Base-by-base conservation (phyloP, 2,329 filamentous ascomycete genomes). In the Chaetoscypha palmicola region DNA sequence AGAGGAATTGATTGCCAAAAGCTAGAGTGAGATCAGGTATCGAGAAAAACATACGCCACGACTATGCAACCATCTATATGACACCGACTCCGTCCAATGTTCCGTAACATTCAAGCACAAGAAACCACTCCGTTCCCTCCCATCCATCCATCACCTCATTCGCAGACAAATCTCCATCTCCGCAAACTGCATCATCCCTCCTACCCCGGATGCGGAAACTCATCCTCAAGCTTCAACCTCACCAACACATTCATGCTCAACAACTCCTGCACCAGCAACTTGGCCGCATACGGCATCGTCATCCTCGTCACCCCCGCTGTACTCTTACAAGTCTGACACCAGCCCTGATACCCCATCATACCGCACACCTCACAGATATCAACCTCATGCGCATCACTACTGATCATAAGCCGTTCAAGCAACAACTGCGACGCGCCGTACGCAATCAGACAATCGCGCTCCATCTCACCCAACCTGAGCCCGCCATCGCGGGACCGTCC, bases 211-310 rank as follows among this genome's bases (percentile, higher is more conserved):
- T 62, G 59, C 9, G 89, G 89, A 64, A 98, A 98, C 67, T 97
- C 88, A 62, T 98, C 92, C 58, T 88, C 88, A 53, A 98, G 68
- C 70, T 91, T 86, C 67, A 98, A 71, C 46, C 86, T 76, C 47
- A 94, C 91, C 50, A 90, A 86, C n/a, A 98, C 88, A 64, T 98
- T 98, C 92, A 98, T 98, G 64, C 88, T 94, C 61, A 94, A 83
- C 59, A 98, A 67, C 68, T 98, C 92, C 70, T 98, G 92, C 38
- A 97, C 87, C 44, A 98, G 70, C 61, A 98, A 68, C 74, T 98
- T 97, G 1, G 92, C 92, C 14, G 92, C 92, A 66, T 98, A 98
- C 24, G 92, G 92, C 76, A 98, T 94, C 24, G 83, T 91, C 84
- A 98, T 95, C 65, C 85, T 83, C 12, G 88, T 83, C 20, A 98